Base-by-base conservation (phyloP, 345 rosid species). In the Sisymbrium altissimum region DNA sequence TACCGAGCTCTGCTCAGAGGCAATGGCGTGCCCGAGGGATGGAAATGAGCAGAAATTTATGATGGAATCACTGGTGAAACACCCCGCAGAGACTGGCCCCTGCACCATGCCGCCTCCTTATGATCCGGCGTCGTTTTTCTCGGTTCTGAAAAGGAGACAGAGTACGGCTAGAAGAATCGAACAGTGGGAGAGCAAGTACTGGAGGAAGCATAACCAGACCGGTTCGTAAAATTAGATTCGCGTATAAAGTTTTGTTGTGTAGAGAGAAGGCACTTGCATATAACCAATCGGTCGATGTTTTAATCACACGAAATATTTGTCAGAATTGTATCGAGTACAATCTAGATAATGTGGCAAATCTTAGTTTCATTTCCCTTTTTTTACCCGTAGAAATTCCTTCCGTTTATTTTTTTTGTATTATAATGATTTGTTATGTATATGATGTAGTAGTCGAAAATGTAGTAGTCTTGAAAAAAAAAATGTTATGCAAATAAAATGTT, bases 81-180 rank as follows among this genome's bases (percentile, higher is more conserved):
- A 75, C 17, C 96, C 96, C 0, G 74, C 88, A 0, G 78, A 84
- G 12, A 71, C 64, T 5, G 64, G 82, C 39, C 96, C 97, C 0
- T 91, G 97, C 73, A 9, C 73, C 11, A 50, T 91, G 83, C 84
- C 88, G 10, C 87, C 91, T 27, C 89, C 94, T 1, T 86, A 84
- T 29, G 89, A 89, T 70, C 86, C 89, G 2, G 61, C 83, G 4
- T 83, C 89, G 14, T 83, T 87, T 44, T 11, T 65, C 40, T 29
- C 63, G 4, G 32, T 83, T 60, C 41, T 80, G 23, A 54, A 50
- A 30, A 85, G 80, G 21, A 84, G 79, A 57, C 84, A 78, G 53
- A 65, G 66, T 29, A 77, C 72, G 9, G 30, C 54, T 36, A 70
- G 67, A 48, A 77, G 76, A 46, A 77, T 77, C 21, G 71, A 86